A percentile compares a stretch with the other conserved stretches of the same genome.
Conservation (phyloP, 768 basidiomycete genomes). For the Paxillus ammoniavirescens region DNA sequence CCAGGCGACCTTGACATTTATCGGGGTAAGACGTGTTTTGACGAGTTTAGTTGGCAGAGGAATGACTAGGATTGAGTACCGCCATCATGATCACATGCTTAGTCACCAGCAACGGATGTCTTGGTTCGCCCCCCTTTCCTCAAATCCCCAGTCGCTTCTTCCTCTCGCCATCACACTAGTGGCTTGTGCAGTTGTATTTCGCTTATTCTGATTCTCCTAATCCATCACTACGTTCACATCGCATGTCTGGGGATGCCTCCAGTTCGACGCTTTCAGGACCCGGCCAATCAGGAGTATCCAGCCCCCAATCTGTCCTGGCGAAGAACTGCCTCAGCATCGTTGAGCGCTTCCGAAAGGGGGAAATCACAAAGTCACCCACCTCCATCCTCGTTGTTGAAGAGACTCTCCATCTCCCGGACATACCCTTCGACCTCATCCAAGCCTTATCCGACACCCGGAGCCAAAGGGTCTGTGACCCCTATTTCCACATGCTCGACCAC, state of each 20-base stretch:
- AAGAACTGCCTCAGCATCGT: neutral
- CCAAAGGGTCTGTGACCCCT: neutral
- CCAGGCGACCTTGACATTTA: no score
- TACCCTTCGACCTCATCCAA: neutral
- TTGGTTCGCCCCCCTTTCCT: no score
- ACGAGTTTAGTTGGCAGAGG: no score
- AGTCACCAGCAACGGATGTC: no score
- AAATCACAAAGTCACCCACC: neutral
- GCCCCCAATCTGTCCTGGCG: neutral
- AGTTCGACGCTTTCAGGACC: neutral
- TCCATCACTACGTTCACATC: neutral
- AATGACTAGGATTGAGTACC: no score
- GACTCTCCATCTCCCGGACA: neutral
- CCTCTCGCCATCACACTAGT: no score
- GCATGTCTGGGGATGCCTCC: neutral
- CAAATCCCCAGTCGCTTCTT: no score
- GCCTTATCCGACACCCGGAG: neutral
- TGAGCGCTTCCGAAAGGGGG: constrained; percentile 1
- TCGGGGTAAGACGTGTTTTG: no score
- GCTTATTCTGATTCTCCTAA: neutral
- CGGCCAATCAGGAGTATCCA: neutral
- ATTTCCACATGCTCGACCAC: neutral
- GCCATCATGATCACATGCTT: no score
- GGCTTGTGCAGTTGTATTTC: no score
- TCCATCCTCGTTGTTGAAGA: neutral